Base-by-base conservation (phyloP, 495 filamentous ascomycete species). In the Hyaloscypha variabilis region DNA sequence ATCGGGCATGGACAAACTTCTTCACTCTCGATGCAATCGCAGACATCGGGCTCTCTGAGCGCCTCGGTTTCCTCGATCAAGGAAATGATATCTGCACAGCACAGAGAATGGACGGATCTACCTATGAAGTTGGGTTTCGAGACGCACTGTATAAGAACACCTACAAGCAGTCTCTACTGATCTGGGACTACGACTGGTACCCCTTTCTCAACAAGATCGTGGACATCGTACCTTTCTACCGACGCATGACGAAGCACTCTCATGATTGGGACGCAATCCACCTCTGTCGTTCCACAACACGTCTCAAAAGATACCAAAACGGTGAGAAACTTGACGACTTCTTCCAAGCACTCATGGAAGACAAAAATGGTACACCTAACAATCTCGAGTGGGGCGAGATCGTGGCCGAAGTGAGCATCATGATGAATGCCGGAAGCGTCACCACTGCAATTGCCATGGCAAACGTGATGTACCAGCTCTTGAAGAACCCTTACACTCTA, bases 271-370 rank as follows among this genome's bases (percentile, higher is more conserved):
- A 76, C 51, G 73, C 62, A 30, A 83, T 85, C 58, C 78, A 81
- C 49, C 76, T 72, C 2, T 61, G 66, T 28, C 77, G 73, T 3
- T 72, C 72, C 24, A 75, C 53, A 30, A 54, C 77, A 56, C 72
- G 81, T 10, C 70, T 80, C 5, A 68, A 70, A 2, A 73, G 78
- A 8, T 82, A 85, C 69, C 72, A 79, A 13, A 72, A 70, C 19
- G 83, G 83, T 28, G 83, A 86, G 60, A 77, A 79, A 58, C 76
- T 86, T 0, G 82, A 85, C 31, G 84, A 86, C 65, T 86, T 87
- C 71, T 85, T 86, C 75, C 71, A 77, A 36, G 76, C 78, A 2
- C 65, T 86, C 21, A 82, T 85, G 81, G 78, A 85, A 50, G 81
- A 82, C 69, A 85, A 83, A 68, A 75, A 70, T 36, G 78, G 76